Conservation (phyloP, 2,329 filamentous ascomycete genomes). For the Lasiodiplodia citricola region DNA sequence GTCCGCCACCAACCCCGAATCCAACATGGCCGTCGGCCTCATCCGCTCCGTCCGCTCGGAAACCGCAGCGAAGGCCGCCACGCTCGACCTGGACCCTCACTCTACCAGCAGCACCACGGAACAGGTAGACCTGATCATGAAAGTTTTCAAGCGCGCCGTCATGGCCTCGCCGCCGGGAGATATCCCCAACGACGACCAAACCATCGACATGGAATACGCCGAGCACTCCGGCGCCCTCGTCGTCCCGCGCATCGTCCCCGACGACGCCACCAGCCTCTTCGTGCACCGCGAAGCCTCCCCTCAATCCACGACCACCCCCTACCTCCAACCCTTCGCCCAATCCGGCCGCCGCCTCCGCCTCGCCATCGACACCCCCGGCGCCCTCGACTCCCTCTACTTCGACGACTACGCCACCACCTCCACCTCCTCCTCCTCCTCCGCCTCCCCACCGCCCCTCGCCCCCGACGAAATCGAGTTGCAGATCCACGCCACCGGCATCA, state of each 20-base stretch:
- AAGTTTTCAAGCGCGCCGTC: slow-evolving; percentile 14
- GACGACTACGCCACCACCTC: background rate
- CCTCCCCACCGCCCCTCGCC: background rate
- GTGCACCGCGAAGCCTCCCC: slow-evolving; percentile 8
- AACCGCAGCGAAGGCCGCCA: slow-evolving; percentile 12
- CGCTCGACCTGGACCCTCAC: slow-evolving; percentile 19
- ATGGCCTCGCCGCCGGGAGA: background rate
- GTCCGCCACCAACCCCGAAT: background rate
- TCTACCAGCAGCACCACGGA: background rate
- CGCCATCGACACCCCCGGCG: slow-evolving; percentile 19
- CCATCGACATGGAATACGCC: slow-evolving; percentile 23
- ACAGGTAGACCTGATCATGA: slow-evolving; percentile 11
- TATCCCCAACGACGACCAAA: background rate
- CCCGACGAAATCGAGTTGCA: slow-evolving; percentile 39
- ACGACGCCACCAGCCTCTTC: slow-evolving; percentile 16
- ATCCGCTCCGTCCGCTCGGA: slow-evolving; percentile 23
- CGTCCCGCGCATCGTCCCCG: slow-evolving; percentile 19
- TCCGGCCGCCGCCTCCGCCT: background rate
- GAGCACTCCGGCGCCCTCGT: slow-evolving; percentile 15
- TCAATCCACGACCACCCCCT: background rate
- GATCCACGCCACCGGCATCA: slow-evolving; percentile 24
- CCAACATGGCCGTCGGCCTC: slow-evolving; percentile 22
- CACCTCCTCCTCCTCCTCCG: no score
- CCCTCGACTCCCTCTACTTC: slow-evolving; percentile 22
- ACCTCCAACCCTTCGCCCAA: slow-evolving; percentile 21